Evolutionary conservation across 441 rosid species (phyloP).

Genomic region (Bocquillonia castaneifolia): DNA sequence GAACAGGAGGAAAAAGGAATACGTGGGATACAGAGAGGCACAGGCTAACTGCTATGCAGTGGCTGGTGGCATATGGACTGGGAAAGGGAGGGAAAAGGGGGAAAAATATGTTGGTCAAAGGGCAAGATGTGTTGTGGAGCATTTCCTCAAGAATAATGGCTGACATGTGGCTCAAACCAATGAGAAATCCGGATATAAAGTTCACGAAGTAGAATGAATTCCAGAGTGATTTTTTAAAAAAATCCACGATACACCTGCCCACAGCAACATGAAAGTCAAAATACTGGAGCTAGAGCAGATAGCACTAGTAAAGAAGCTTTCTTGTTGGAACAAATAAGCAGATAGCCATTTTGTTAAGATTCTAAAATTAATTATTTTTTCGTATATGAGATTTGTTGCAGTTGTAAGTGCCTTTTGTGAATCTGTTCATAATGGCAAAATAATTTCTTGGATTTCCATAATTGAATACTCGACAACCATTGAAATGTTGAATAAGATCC

Average conservation of each 20-base stretch:
- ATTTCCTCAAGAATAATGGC: constrained; percentile 84
- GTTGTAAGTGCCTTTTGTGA: neutral
- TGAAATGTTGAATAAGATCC: neutral
- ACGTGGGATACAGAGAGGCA: constrained; percentile 61
- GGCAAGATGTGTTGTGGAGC: constrained; percentile 70
- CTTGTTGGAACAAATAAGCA: neutral
- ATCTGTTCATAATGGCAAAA: neutral
- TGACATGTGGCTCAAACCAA: constrained; percentile 90
- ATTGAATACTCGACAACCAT: neutral
- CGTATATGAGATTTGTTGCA: constrained; percentile 3
- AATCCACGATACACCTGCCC: neutral
- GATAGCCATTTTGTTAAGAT: neutral
- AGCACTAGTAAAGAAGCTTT: neutral
- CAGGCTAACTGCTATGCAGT: constrained; percentile 76
- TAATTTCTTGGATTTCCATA: neutral
- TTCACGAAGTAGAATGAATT: constrained; percentile 28
- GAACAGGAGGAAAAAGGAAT: constrained; percentile 38
- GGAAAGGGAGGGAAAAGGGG: constrained; percentile 57
- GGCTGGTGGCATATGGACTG: constrained; percentile 68
- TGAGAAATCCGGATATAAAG: constrained; percentile 81
- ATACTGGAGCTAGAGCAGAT: neutral
- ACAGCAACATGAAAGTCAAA: neutral
- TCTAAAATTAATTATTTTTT: neutral
- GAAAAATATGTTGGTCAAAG: constrained; percentile 36
- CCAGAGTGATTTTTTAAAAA: neutral